Conservation (phyloP, 2,329 filamentous ascomycete genomes). For the Fusarium decemcellulare region DNA sequence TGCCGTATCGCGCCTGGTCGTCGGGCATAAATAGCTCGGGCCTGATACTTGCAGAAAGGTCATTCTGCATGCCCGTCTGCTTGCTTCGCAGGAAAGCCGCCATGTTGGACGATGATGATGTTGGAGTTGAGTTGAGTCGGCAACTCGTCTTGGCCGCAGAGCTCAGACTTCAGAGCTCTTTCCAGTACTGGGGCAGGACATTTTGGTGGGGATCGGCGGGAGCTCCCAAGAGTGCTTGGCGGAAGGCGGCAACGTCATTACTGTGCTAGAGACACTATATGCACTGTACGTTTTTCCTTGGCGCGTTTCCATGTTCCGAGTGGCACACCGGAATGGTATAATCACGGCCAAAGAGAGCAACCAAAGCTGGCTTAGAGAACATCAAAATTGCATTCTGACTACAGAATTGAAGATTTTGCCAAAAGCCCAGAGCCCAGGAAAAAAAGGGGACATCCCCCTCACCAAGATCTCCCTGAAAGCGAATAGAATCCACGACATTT, state of each 20-base stretch:
- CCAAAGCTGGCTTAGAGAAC: too few species aligned
- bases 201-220: constrained; percentile 40
- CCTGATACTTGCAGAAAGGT: constrained; percentile 86
- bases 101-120: constrained; percentile 66
- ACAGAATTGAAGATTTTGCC: too few species aligned
- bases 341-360: too few species aligned
- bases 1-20: constrained; percentile 85
- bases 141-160: constrained; percentile 11
- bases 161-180: constrained; percentile 33
- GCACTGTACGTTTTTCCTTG: too few species aligned
- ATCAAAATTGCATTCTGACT: too few species aligned
- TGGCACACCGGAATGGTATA: too few species aligned
- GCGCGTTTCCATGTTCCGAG: too few species aligned
- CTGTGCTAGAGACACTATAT: too few species aligned
- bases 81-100: constrained; percentile 90
- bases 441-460: too few species aligned
- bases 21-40: constrained; percentile 86
- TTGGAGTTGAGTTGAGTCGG: constrained; percentile 18
- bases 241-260: constrained; percentile 16
- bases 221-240: constrained; percentile 38
- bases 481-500: background rate
- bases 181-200: constrained; percentile 26
- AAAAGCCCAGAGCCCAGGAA: too few species aligned
- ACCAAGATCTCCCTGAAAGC: background rate
- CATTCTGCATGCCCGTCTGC: constrained; percentile 92